Evolutionary conservation across 257 asterid genomes (phyloP).

Genomic region (Voacanga thouarsii): DNA sequence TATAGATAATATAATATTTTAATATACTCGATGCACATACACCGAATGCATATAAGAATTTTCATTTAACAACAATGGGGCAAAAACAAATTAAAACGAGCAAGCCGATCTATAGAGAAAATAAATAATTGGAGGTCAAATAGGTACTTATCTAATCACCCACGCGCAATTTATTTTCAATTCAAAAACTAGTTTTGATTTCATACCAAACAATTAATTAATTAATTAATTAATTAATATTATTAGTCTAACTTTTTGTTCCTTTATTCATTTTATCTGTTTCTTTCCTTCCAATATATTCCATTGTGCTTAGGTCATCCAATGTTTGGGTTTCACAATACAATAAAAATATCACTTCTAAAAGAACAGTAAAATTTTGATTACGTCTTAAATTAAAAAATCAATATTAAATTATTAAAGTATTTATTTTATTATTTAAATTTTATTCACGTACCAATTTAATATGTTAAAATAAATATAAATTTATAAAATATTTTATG

Average conservation of each 20-base stretch:
- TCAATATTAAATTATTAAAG: too few species aligned
- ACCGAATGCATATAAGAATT: too few species aligned
- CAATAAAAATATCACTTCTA: too few species aligned
- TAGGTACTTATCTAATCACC: background rate
- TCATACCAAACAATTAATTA: background rate
- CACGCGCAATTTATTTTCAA: background rate
- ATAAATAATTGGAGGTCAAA: background rate
- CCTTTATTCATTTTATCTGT: background rate
- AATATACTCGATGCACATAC: too few species aligned
- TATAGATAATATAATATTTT: too few species aligned
- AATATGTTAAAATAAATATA: too few species aligned
- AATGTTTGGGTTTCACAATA: background rate
- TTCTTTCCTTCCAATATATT: background rate
- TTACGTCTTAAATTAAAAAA: too few species aligned
- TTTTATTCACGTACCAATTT: too few species aligned
- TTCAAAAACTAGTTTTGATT: background rate
- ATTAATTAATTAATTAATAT: background rate
- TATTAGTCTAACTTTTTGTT: background rate
- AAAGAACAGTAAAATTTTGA: background rate
- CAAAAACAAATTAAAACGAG: too few species aligned
- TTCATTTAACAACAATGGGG: background rate
- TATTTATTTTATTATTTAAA: too few species aligned
- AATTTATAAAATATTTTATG: too few species aligned
- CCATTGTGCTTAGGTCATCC: background rate
- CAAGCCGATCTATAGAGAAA: background rate